Evolutionary conservation across 257 asterid genomes (phyloP), one percentile per base, ranked within the genome.

Genomic region (Jacaranda mimosifolia): DNA sequence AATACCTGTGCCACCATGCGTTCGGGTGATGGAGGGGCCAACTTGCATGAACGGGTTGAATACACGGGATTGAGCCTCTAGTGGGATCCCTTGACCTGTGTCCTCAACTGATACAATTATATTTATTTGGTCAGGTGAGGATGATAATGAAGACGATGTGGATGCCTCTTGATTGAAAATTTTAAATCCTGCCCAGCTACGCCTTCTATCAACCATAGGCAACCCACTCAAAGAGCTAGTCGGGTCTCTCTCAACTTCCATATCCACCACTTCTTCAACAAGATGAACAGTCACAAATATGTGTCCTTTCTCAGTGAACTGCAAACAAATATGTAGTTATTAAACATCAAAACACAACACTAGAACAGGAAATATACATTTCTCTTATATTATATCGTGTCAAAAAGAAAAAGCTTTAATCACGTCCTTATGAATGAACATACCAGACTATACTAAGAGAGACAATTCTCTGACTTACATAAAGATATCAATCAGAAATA

Each of bases 261-360:
- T 72, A 64, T 87, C 86, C 14, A 67, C 70, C 67, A 89, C 89
- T 87, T 95, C 99, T 78, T 93, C 93, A 35, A 83, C 90, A 51
- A 91, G 97, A 86, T 91, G 88, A 57, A 95, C 97, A 6, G 88
- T 91, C 83, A 91, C 96, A 79, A 82, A 88, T 80, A 95, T 88
- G 86, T 95, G 99, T 49, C 99, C 99, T 83, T 83, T 93, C 42
- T 93, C 97, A 0, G 99, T 95, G 85, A 95, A 95, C 99, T 95
- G 92, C 72, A 45, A 80, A 56, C 59, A n/a, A 58, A 84, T 9
- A 72, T 46, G 59, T 7, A 53, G 62, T 74, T 56, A 49, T 72
- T 68, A 14, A 45, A 59, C 45, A 59, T 57, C 21, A 62, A 60
- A 13, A 39, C 3, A 9, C 18, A 5, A 15, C 36, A 49, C 1